Conservation (phyloP, 176 grass and related monocot species). For the Leersia perrieri region DNA sequence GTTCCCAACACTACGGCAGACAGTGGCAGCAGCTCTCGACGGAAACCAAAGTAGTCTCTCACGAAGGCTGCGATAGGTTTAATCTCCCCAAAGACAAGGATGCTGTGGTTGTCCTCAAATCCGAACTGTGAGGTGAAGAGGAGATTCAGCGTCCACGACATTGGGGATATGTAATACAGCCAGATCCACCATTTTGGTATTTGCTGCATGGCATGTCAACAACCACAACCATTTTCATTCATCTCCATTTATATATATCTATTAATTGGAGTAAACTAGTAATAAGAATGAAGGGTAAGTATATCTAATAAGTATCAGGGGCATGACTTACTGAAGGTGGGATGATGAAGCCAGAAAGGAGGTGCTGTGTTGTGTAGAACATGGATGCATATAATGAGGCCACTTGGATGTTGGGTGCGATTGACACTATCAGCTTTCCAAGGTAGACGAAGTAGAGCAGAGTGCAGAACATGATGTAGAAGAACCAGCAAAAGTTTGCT, state of each 20-base stretch:
- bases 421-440: conserved; percentile 69
- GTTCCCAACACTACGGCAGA: conserved; percentile 32
- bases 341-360: conserved; percentile 63
- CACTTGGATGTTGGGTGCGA: conserved; percentile 59
- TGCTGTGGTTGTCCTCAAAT: conserved; percentile 6
- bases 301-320: not conserved
- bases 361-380: conserved; percentile 57
- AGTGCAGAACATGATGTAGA: conserved; percentile 64
- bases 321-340: conserved; percentile 58
- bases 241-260: not conserved
- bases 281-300: not conserved
- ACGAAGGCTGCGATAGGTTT: conserved; percentile 40
- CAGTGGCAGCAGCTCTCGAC: conserved; percentile 33
- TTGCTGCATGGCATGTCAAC: conserved; percentile 40
- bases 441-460: conserved; percentile 69
- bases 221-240: not conserved
- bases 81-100: conserved; percentile 39
- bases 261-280: not conserved
- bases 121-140: conserved; percentile 57
- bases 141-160: conserved; percentile 46
- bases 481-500: conserved; percentile 63
- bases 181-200: conserved; percentile 71
- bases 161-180: conserved; percentile 45
- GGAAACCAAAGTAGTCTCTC: conserved; percentile 49
- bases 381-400: conserved; percentile 57